Evolutionary conservation across 2,329 filamentous ascomycete genomes (phyloP), one percentile per base, ranked within the genome.

Genomic region (Macroventuria anomochaeta): DNA sequence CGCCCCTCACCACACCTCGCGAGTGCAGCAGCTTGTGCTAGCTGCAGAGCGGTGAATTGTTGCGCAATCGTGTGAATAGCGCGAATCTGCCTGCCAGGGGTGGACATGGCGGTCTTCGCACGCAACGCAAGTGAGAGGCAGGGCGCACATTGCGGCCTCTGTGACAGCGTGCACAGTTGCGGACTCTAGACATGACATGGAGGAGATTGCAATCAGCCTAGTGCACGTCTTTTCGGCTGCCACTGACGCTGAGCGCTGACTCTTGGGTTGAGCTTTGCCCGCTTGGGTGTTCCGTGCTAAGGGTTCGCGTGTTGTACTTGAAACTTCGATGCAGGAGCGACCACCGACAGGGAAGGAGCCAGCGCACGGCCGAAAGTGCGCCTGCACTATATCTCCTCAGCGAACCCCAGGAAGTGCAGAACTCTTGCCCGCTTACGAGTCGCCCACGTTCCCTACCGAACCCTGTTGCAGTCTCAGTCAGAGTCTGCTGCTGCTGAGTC

Each of bases 261-360:
- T 52, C 53, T 25, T 26, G 43, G 20, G 26, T 5, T 20, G 36
- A 38, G 41, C 53, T 46, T 47, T 33, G 36, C 31, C 31, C 15
- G 40, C 36, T 43, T 43, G 34, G 41, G 33, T 42, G 51, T 40
- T 53, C 38, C 18, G 51, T 46, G 48, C 58, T 58, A 50, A 55
- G 46, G 36, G 48, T 61, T 61, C 63, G 61, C 51, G 51, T 60
- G 47, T 52, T 62, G 57, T 57, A 62, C 54, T 57, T 68, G 63
- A 66, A 68, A 66, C 63, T 57, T 49, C 57, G 58, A 43, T 38
- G 44, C 55, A 58, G 51, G 44, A 54, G 51, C 44, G 29, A 25
- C 51, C 40, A 44, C 44, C 18, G 34, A 44, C 51, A 54, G 39
- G 51, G 51, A 46, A 49, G 40, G 44, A 36, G 40, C 51, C 28